Conservation (phyloP, 2,329 filamentous ascomycete genomes). For the Verticillium isaacii region DNA sequence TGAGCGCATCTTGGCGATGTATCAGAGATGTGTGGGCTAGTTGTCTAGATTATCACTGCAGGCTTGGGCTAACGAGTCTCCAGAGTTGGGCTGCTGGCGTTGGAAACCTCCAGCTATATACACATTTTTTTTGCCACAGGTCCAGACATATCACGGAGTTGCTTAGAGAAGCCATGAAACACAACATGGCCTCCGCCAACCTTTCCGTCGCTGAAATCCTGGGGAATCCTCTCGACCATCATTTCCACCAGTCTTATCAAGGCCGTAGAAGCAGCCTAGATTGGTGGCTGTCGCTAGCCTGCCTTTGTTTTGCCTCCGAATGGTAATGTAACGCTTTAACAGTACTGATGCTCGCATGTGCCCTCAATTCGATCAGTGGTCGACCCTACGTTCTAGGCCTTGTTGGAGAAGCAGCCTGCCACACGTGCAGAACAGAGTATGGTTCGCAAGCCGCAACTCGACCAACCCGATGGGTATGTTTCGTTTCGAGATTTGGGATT, state of each 20-base stretch:
- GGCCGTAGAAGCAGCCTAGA: background rate
- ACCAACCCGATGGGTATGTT: background rate
- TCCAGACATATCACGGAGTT: background rate
- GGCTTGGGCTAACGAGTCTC: background rate
- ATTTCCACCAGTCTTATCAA: background rate
- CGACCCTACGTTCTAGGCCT: background rate
- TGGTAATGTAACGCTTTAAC: background rate
- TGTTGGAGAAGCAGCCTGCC: background rate
- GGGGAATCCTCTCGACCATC: background rate
- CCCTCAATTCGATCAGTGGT: background rate
- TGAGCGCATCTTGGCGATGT: constrained; percentile 10
- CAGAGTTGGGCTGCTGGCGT: background rate
- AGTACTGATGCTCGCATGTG: background rate
- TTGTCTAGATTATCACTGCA: background rate
- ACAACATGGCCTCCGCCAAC: background rate
- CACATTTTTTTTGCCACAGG: background rate
- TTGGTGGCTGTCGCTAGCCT: background rate
- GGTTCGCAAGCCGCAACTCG: background rate
- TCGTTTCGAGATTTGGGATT: background rate
- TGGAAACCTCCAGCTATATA: background rate
- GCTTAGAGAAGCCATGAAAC: background rate
- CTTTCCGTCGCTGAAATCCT: background rate
- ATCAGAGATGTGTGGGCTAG: too few relatives aligned
- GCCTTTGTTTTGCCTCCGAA: background rate
- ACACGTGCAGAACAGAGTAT: background rate